phyloP scores from a whole-genome alignment of 805 yeast species.

The Candida endomychidarum region DNA sequence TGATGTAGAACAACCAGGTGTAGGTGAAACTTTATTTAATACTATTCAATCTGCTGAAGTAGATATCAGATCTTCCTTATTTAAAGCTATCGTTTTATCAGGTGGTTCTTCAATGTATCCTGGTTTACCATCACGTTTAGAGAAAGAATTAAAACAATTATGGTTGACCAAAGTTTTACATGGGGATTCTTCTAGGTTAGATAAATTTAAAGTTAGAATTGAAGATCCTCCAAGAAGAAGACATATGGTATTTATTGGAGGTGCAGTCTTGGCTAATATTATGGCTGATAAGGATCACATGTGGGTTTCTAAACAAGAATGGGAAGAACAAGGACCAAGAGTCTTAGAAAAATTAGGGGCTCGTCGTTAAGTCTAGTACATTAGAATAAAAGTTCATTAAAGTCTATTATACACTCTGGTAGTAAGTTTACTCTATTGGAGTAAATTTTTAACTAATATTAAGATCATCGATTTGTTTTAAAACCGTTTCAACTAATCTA shows the following conservation, averaged over 20 bases:
- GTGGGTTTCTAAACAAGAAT: constrained; percentile 96
- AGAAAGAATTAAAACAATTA: constrained; percentile 92
- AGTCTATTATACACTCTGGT: constrained; percentile 4
- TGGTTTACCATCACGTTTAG: constrained; percentile 92
- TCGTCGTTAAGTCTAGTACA: constrained; percentile 36
- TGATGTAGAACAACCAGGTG: constrained; percentile 95
- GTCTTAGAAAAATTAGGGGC: constrained; percentile 89
- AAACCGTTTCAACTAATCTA: constrained; percentile 38
- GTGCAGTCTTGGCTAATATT: constrained; percentile 95
- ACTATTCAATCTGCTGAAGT: constrained; percentile 94
- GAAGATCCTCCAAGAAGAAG: constrained; percentile 99
- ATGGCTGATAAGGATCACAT: constrained; percentile 98
- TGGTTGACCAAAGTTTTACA: constrained; percentile 89
- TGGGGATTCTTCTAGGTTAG: constrained; percentile 82
- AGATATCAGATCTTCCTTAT: constrained; percentile 85
- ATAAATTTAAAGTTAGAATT: constrained; percentile 90
- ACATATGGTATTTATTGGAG: constrained; percentile 98
- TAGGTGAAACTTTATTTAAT: constrained; percentile 89
- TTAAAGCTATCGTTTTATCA: constrained; percentile 87
- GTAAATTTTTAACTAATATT: constrained; percentile 31
- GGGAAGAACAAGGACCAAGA: constrained; percentile 95
- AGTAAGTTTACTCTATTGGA: no score
- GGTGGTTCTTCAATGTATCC: constrained; percentile 99
- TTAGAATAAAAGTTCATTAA: constrained; percentile 7
- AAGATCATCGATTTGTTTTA: constrained; percentile 38